phyloP scores from a whole-genome alignment of 306 rosid species.

The Begonia loranthoides region DNA sequence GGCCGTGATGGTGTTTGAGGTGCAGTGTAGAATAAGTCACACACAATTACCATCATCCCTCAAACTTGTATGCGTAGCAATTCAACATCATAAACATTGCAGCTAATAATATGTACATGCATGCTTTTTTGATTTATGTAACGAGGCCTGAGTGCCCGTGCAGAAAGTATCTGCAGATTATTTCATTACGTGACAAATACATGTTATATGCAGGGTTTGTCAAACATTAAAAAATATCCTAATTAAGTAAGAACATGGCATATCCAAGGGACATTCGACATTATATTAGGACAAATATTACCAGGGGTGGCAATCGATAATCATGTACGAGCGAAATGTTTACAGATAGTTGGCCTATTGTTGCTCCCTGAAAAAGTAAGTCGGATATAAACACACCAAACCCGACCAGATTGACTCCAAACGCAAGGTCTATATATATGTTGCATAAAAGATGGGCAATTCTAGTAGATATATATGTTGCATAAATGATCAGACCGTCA shows the following conservation, averaged over 20 bases:
- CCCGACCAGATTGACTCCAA: too few species aligned
- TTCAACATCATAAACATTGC: neutral
- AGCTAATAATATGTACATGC: neutral
- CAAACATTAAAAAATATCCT: neutral
- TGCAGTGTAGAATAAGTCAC: too few species aligned
- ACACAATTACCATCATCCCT: neutral
- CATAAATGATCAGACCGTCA: conserved; percentile 38
- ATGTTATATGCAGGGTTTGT: too few species aligned
- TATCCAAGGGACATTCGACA: neutral
- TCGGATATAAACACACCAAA: neutral
- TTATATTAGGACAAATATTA: too few species aligned
- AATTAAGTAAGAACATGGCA: neutral
- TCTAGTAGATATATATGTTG: neutral
- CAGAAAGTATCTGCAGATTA: neutral
- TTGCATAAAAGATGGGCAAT: neutral
- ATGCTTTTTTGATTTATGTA: too few species aligned
- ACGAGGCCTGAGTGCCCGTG: neutral
- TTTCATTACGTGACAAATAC: too few species aligned
- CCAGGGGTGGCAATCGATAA: conserved; percentile 74
- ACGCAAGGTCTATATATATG: neutral
- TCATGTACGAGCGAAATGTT: conserved; percentile 47
- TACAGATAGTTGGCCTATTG: conserved; percentile 42
- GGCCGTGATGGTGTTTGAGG: too few species aligned
- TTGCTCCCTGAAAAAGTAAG: conserved; percentile 42
- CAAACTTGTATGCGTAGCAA: neutral